A percentile compares a stretch with the other conserved stretches of the same genome.
These are phyloP conservation scores for Parasarocladium wereldwijsianum DNA, from an alignment of 2,329 filamentous ascomycete genomes.

Conservation along the genomic window DNA sequence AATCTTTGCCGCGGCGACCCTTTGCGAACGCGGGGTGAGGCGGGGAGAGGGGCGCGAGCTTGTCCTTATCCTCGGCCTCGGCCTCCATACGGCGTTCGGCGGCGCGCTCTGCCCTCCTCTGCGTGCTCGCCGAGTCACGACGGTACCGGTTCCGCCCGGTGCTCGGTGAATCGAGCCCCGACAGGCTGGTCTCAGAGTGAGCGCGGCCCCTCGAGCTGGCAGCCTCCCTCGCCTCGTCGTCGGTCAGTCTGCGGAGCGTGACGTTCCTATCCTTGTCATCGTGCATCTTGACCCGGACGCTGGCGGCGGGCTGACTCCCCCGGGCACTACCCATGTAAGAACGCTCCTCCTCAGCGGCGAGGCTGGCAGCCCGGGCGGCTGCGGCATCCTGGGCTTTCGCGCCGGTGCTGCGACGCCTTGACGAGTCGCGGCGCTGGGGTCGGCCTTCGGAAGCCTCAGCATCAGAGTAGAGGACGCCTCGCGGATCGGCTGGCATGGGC, in stretches of 20 bases:
- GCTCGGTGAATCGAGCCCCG: slow-evolving; percentile 37
- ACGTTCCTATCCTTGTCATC: slow-evolving; percentile 46
- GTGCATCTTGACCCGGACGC: slow-evolving; percentile 45
- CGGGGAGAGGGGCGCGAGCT: slow-evolving; percentile 33
- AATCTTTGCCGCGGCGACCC: slow-evolving; percentile 39
- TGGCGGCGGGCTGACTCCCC: slow-evolving; percentile 33
- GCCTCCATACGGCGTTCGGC: slow-evolving; percentile 26
- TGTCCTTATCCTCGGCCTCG: slow-evolving; percentile 21
- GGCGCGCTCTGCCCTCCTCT: slow-evolving; percentile 29
- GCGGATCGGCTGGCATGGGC: slow-evolving; percentile 36
- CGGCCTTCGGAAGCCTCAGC: slow-evolving; percentile 18
- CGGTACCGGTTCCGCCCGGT: slow-evolving; percentile 34
- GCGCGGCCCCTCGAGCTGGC: slow-evolving; percentile 25
- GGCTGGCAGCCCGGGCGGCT: slow-evolving; percentile 28
- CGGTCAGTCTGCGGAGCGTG: slow-evolving; percentile 45
- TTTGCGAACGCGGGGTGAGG: slow-evolving; percentile 42
- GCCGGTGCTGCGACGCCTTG: slow-evolving; percentile 28
- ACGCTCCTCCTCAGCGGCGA: slow-evolving; percentile 33
- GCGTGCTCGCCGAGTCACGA: slow-evolving; percentile 28
- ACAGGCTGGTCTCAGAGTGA: slow-evolving; percentile 41
- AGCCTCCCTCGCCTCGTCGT: slow-evolving; percentile 37
- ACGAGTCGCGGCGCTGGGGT: slow-evolving; percentile 27
- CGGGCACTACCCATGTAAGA: slow-evolving; percentile 17
- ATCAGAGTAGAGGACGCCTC: slow-evolving; percentile 22
- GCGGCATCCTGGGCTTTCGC: slow-evolving; percentile 32